Base-by-base conservation (phyloP, 2,329 filamentous ascomycete genomes). In the Colletotrichum chlorophyti region DNA sequence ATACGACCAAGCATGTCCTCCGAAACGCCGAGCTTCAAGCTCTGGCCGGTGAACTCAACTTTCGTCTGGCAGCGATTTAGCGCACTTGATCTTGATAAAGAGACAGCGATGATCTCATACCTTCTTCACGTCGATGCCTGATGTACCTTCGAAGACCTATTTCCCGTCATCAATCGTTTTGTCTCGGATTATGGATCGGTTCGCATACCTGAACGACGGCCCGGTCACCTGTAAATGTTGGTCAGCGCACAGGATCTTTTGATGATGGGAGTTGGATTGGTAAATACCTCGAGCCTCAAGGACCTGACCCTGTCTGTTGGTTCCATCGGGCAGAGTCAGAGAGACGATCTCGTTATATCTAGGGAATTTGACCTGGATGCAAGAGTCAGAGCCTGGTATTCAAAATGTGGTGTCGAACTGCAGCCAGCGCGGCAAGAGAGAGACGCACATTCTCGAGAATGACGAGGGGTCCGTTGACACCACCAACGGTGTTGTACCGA, bases 1-100 rank as follows among this genome's bases (percentile, higher is more conserved):
- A 98, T 93, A 81, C 96, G 94, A 65, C 95, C 95, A 78, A 99
- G 80, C 95, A 99, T 99, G 82, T 99, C 95, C 80, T 99, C 96
- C 49, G 95, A 98, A 60, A 99, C 95, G 77, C 95, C 95, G 50
- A 99, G 90, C 86, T 98, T 98, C 81, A 99, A 82, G 81, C 91
- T 98, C 80, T 97, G 86, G 61, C 95, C 95, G 27, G 91, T 96
- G 77, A 99, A 98, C 75, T 99, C 91, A 75, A 99, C 94, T 84
- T 90, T 96, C 53, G 94, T 97, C 93, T 95, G 70, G 66, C 12
- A n/a, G 19, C 8, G 35, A 29, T 54, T 62, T 60, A 62, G 60
- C 50, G 41, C 50, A 43, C 27, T 40, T 31, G 34, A 21, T 17
- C 34, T 37, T 24, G n/a, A 32, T 46, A 37, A n/a, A n/a, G 47